phyloP scores from a whole-genome alignment of 1,284 basidiomycete species.

The Lentinula novae-zelandiae region DNA sequence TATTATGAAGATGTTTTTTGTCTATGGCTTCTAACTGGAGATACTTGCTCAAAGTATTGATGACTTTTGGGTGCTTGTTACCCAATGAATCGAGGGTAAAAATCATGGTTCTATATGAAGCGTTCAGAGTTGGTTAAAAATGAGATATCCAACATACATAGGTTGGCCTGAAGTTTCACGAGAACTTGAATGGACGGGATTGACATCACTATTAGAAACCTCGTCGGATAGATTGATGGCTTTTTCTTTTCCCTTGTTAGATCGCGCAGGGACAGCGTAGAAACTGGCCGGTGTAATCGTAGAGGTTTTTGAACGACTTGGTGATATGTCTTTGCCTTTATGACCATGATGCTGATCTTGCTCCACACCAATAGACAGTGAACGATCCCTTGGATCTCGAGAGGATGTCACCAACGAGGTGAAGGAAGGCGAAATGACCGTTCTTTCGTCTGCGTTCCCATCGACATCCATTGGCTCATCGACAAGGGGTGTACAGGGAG shows the following conservation, averaged over 20 bases:
- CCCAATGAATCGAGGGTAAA: conserved; percentile 89
- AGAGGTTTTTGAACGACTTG: background rate
- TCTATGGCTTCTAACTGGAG: conserved; percentile 78
- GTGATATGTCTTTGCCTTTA: background rate
- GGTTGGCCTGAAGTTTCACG: conserved; percentile 12
- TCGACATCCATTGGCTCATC: conserved; percentile 6
- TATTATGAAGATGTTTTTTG: conserved; percentile 54
- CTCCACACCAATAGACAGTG: background rate
- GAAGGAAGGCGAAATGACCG: background rate
- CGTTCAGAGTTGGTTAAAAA: background rate
- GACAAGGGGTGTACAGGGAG: background rate
- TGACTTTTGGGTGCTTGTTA: conserved; percentile 59
- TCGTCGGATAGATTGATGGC: conserved; percentile 5
- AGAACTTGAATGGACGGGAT: background rate
- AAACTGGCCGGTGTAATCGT: background rate
- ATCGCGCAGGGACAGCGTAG: conserved; percentile 1
- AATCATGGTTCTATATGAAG: conserved; percentile 60
- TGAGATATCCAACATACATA: conserved; percentile 18
- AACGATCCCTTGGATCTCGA: background rate
- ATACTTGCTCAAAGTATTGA: conserved; percentile 63
- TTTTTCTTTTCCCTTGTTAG: background rate
- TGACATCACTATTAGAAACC: conserved; percentile 16
- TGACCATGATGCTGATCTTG: background rate
- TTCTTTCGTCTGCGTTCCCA: background rate
- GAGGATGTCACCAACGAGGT: background rate